These are phyloP conservation scores for Quillaja saponaria DNA, from an alignment of 306 rosid genomes.

Conservation along the genomic window DNA sequence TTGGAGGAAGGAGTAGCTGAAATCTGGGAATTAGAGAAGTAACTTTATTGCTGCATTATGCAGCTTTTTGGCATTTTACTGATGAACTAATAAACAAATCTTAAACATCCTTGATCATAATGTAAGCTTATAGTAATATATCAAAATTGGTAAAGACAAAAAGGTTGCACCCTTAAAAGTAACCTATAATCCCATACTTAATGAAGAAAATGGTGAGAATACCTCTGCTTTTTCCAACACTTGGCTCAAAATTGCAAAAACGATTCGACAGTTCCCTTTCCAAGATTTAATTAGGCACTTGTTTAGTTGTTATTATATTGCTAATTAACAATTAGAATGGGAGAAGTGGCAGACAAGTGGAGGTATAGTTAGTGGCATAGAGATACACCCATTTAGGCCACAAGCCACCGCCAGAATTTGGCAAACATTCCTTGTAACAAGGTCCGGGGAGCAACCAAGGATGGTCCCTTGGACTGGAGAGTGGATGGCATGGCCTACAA, in stretches of 20 bases:
- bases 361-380: not conserved
- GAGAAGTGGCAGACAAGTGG: not conserved
- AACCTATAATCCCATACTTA: not conserved
- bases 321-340: not conserved
- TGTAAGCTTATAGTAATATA: not conserved
- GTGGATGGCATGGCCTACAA: no score
- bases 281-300: not conserved
- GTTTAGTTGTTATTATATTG: not conserved
- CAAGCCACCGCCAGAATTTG: not conserved
- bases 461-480: conserved; percentile 15
- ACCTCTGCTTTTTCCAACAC: not conserved
- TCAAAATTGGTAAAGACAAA: not conserved
- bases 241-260: conserved; percentile 25
- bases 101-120: no score
- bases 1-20: no score
- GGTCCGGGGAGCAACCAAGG: conserved; percentile 31
- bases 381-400: not conserved
- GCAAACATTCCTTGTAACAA: conserved; percentile 48
- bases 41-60: no score
- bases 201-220: not conserved
- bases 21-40: conserved; percentile 10
- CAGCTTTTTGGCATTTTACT: no score
- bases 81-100: no score
- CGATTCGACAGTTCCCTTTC: conserved; percentile 11
- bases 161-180: not conserved